A percentile compares a stretch with the other conserved stretches of the same genome.
Evolutionary conservation across 257 asterid genomes (phyloP).

Genomic region (Misopates orontium): DNA sequence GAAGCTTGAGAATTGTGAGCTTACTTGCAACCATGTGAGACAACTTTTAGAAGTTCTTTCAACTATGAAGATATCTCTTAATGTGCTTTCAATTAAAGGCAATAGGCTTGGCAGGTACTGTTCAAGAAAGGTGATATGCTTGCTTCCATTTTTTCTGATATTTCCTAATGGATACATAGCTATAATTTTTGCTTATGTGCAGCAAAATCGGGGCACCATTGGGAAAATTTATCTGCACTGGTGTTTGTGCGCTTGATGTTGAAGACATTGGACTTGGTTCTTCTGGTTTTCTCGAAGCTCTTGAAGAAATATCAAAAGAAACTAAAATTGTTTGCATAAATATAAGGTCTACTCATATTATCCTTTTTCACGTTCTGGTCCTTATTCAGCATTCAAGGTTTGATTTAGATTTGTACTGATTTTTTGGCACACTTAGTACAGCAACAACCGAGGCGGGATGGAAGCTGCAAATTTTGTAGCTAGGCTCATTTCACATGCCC

Average conservation of each 20-base stretch:
- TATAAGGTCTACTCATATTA: constrained; percentile 57
- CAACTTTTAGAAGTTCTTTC: constrained; percentile 72
- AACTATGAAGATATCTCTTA: constrained; percentile 62
- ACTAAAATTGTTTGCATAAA: constrained; percentile 57
- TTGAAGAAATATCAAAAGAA: constrained; percentile 41
- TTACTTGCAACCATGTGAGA: constrained; percentile 51
- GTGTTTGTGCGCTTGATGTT: constrained; percentile 60
- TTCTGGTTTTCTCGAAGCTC: constrained; percentile 62
- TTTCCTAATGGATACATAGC: constrained; percentile 18
- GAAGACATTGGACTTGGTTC: constrained; percentile 78
- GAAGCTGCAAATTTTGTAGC: constrained; percentile 76
- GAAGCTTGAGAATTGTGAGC: constrained; percentile 83
- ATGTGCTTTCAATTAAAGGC: constrained; percentile 67
- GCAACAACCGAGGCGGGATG: constrained; percentile 78
- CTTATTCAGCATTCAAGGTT: constrained; percentile 4
- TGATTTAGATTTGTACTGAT: neutral
- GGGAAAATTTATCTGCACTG: constrained; percentile 64
- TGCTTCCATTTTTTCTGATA: constrained; percentile 19
- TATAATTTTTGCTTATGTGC: constrained; percentile 30
- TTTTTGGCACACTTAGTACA: constrained; percentile 35
- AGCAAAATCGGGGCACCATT: constrained; percentile 69
- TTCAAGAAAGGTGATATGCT: constrained; percentile 21
- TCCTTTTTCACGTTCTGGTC: neutral
- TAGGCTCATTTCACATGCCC: constrained; percentile 54
- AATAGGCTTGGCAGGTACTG: constrained; percentile 85